Evolutionary conservation across 2,329 filamentous ascomycete species (phyloP).

Genomic region (Phaeophleospora eucalypticola): DNA sequence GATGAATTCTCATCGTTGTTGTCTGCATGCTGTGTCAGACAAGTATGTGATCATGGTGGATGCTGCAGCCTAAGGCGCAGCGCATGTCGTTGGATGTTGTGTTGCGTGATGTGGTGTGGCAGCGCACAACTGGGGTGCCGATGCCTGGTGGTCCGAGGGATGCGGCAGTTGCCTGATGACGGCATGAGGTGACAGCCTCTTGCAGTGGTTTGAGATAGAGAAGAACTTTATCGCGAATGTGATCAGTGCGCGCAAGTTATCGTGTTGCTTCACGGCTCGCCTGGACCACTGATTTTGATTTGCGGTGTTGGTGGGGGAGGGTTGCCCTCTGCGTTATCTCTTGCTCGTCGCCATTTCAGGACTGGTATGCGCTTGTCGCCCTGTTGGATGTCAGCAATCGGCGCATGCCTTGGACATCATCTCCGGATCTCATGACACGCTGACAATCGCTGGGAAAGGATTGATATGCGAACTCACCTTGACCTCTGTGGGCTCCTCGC

Average conservation of each 20-base stretch:
- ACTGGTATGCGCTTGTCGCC: constrained; percentile 36
- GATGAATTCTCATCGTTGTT: no score
- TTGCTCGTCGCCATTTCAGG: constrained; percentile 34
- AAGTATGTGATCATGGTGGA: no score
- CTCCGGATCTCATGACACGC: no score
- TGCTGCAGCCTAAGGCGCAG: no score
- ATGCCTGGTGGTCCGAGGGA: neutral
- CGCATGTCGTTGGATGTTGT: no score
- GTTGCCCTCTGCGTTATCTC: constrained; percentile 29
- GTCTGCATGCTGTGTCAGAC: no score
- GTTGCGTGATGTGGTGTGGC: neutral
- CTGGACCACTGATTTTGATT: constrained; percentile 37
- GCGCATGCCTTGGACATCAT: neutral
- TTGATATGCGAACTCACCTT: constrained; percentile 31
- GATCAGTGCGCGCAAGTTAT: neutral
- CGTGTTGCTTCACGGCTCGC: constrained; percentile 30
- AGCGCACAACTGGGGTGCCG: neutral
- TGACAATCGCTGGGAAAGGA: no score
- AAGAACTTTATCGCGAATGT: neutral
- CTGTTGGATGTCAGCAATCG: constrained; percentile 17
- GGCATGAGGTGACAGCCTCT: no score
- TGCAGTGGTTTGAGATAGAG: neutral
- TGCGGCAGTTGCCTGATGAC: no score
- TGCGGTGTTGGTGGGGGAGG: constrained; percentile 36
- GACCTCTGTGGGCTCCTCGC: constrained; percentile 37